Percentiles rank a stretch among this genome's conserved stretches.
Evolutionary conservation across 176 grass and related monocot genomes (phyloP).

Genomic region (Ampelocalamus luodianensis): DNA sequence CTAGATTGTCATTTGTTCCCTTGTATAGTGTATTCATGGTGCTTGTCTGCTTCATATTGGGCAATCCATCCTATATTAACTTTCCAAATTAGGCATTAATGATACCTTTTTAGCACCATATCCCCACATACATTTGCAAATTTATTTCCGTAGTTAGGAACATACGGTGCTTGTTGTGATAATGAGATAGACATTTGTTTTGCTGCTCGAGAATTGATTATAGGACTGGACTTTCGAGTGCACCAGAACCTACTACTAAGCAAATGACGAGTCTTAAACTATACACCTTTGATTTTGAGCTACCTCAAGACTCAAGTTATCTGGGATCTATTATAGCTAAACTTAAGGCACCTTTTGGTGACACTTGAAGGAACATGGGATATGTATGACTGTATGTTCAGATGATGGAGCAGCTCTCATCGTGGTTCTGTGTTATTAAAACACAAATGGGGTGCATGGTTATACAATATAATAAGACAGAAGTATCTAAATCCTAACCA

Average conservation of each 20-base stretch:
- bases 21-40: neutral
- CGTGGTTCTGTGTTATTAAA: neutral
- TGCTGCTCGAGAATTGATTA: slow-evolving; percentile 6
- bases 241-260: slow-evolving; percentile 1
- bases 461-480: neutral
- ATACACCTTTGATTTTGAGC: neutral
- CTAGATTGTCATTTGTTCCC: slow-evolving; percentile 14
- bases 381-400: neutral
- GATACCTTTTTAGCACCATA: neutral
- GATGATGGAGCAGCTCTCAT: neutral
- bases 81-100: neutral
- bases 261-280: neutral
- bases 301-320: neutral
- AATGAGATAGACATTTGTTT: slow-evolving; percentile 18
- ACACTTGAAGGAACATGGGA: neutral
- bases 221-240: neutral
- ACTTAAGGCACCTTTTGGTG: neutral
- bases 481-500: slow-evolving; percentile 8
- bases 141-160: neutral
- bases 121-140: neutral
- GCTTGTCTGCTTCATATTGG: neutral
- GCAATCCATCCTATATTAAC: slow-evolving; percentile 15
- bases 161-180: neutral
- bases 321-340: slow-evolving; percentile 13
- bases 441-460: neutral